phyloP scores from a whole-genome alignment of 2,329 filamentous ascomycete genomes.

The Nigrospora osmanthi region DNA sequence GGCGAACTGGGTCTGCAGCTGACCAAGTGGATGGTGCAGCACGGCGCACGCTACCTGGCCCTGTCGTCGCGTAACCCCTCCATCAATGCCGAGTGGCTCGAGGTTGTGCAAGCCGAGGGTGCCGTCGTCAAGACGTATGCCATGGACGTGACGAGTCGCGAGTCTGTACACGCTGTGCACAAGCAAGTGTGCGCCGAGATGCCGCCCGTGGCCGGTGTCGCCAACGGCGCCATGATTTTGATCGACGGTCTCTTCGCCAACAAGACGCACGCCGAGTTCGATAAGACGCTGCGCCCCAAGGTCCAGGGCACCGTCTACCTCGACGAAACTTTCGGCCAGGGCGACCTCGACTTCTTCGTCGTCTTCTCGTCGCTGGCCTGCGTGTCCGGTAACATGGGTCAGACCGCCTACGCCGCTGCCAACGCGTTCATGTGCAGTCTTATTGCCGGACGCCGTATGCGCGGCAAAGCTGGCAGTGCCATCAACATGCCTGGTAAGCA shows the following conservation, averaged over 20 bases:
- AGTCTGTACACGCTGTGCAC: conserved; percentile 6
- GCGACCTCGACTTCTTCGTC: conserved; percentile 31
- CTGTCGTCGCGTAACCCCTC: conserved; percentile 29
- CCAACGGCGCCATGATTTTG: conserved; percentile 36
- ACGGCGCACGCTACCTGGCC: conserved; percentile 27
- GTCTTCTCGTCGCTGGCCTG: conserved; percentile 27
- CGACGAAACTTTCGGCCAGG: conserved; percentile 20
- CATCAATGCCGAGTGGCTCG: conserved; percentile 19
- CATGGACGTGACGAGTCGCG: conserved; percentile 12
- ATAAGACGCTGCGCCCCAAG: conserved; percentile 20
- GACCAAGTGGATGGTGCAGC: conserved; percentile 28
- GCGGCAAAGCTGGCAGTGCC: conserved; percentile 14
- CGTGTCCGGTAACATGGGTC: conserved; percentile 27
- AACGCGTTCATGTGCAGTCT: conserved; percentile 28
- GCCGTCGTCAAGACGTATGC: conserved; percentile 5
- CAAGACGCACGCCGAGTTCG: conserved; percentile 3
- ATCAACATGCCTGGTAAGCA: conserved; percentile 16
- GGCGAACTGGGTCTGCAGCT: conserved; percentile 27
- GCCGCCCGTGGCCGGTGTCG: conserved; percentile 30
- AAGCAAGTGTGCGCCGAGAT: conserved; percentile 10
- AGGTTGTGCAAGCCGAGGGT: conserved; percentile 7
- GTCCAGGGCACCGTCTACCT: conserved; percentile 25
- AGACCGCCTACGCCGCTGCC: conserved; percentile 27
- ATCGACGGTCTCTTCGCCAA: conserved; percentile 21
- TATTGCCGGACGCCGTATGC: conserved; percentile 13